These are phyloP conservation scores for Sinapis alba DNA, from an alignment of 441 rosid species.

Conservation along the genomic window DNA sequence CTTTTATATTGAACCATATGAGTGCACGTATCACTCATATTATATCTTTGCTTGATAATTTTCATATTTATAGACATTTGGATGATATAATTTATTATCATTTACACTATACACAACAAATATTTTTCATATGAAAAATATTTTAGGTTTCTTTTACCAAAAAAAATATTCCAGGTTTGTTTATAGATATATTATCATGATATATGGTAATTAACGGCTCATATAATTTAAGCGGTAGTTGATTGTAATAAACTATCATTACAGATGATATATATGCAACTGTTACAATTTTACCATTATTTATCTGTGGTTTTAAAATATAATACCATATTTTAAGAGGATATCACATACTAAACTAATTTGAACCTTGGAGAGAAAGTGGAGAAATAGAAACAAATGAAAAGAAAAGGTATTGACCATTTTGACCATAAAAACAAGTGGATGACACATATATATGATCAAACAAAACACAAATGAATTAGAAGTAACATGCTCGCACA, in stretches of 20 bases:
- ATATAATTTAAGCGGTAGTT: not conserved
- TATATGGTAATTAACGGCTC: not conserved
- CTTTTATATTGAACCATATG: not conserved
- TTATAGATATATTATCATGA: not conserved
- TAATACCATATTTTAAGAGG: not conserved
- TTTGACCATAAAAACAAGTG: constrained; percentile 20
- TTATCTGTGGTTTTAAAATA: not conserved
- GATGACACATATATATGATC: constrained; percentile 17
- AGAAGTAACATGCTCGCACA: constrained; percentile 40
- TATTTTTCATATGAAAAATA: too few species aligned
- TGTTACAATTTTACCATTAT: not conserved
- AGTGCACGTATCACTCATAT: not conserved
- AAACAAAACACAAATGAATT: constrained; percentile 3
- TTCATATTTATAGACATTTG: not conserved
- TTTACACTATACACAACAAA: not conserved
- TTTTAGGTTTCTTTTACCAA: too few species aligned
- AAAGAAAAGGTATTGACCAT: not conserved
- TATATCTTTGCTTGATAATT: not conserved
- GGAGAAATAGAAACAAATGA: not conserved
- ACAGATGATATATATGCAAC: not conserved
- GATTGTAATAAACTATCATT: not conserved
- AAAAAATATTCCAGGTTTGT: not conserved
- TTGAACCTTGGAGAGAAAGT: not conserved
- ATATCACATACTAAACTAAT: not conserved
- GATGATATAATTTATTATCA: not conserved